Base-by-base conservation (phyloP, 805 yeast species). In the Naumovozyma dairenensis region DNA sequence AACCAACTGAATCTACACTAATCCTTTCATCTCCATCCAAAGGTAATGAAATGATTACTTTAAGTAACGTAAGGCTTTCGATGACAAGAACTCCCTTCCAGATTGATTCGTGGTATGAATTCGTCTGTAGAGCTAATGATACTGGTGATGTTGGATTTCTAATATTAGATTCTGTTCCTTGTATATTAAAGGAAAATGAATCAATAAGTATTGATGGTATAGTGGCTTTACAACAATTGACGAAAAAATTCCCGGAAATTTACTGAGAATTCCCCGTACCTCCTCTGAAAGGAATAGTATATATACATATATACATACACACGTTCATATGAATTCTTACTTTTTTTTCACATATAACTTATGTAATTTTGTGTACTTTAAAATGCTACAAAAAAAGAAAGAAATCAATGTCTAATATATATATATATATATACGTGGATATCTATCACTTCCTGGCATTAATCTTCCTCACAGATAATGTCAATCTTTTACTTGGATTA, bases 401-500 rank as follows among this genome's bases (percentile, higher is more conserved):
- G 4, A 21, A 25, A 4, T 15, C n/a, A 7, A 15, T 9, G 7
- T 1, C 8, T 19, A 16, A 16, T 14, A 6, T 20, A 20, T 20
- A 6, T 20, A 20, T 20, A 9, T 18, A 7, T 16, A 29, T 29
- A 36, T 24, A 26, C 27, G 26, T 20, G 22, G 6, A 7, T 6
- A 6, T 20, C 9, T 20, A 7, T 20, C 22, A 20, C 6, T 27
- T 36, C 27, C 37, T 33, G 15, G 36, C 29, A 30, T 54, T 53
- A 16, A 49, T 28, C 38, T 55, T 55, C 35, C 59, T 48, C 6
- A 52, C 49, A 15, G 57, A 43, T 27, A 55, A 39, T 13, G 54
- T 36, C 32, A 74, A 63, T 49, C 73, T 67, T 18, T 63, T 62
- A 35, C 70, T 61, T 2, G 92, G 82, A n/a, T 74, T 63, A 55